Percentiles rank a stretch among this genome's conserved stretches.
These are phyloP conservation scores for Eutrema japonicum DNA, from an alignment of 345 rosid species.

Conservation along the genomic window DNA sequence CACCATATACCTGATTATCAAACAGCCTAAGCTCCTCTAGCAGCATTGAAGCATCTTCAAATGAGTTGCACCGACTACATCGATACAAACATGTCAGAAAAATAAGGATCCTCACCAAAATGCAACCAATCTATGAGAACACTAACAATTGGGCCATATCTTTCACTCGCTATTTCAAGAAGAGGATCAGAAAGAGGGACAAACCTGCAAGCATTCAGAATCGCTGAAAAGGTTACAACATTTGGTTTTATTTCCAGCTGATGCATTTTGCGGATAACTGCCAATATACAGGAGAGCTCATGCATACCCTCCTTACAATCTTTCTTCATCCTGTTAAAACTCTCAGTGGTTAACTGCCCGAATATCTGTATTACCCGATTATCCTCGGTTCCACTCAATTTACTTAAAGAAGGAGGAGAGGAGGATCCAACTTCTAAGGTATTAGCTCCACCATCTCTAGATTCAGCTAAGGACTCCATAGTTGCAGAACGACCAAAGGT, in stretches of 20 bases:
- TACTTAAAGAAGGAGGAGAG: constrained; percentile 29
- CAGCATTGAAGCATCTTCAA: constrained; percentile 86
- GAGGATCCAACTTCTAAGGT: constrained; percentile 28
- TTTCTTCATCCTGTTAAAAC: constrained; percentile 52
- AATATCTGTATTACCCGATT: constrained; percentile 61
- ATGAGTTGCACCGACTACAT: constrained; percentile 89
- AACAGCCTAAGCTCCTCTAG: constrained; percentile 86
- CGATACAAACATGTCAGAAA: constrained; percentile 8
- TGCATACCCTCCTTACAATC: constrained; percentile 53
- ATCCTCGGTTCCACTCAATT: constrained; percentile 42
- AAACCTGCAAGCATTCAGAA: constrained; percentile 94
- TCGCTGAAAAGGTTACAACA: constrained; percentile 94
- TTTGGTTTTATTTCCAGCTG: constrained; percentile 87
- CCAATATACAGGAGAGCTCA: constrained; percentile 79
- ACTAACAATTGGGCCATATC: not conserved
- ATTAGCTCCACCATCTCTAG: constrained; percentile 35
- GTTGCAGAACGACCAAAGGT: constrained; percentile 73
- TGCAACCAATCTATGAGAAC: not conserved
- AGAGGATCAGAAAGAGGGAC: constrained; percentile 28
- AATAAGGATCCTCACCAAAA: constrained; percentile 8
- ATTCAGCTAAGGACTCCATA: constrained; percentile 40
- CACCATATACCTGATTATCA: constrained; percentile 90
- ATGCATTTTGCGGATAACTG: constrained; percentile 83
- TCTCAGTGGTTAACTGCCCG: constrained; percentile 72
- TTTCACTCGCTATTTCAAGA: constrained; percentile 2